phyloP scores from a whole-genome alignment of 495 filamentous ascomycete genomes.

The Penicillium lividum region DNA sequence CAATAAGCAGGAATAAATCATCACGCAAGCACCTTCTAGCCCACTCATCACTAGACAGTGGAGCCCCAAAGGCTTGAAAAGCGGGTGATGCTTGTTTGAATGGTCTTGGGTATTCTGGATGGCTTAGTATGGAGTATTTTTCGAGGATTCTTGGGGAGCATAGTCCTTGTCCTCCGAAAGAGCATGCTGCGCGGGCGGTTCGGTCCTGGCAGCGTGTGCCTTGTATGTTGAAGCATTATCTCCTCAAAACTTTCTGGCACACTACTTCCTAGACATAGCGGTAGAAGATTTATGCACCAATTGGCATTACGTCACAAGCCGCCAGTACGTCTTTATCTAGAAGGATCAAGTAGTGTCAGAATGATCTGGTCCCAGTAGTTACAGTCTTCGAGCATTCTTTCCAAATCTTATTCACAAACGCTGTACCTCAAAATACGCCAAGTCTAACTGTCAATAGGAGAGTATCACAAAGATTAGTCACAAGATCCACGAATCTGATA shows the following conservation, averaged over 20 bases:
- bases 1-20: neutral
- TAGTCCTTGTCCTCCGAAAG: constrained; percentile 52
- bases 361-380: no score
- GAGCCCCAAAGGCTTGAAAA: constrained; percentile 1
- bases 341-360: no score
- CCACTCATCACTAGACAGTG: neutral
- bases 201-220: constrained; percentile 53
- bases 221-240: constrained; percentile 14
- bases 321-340: no score
- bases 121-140: constrained; percentile 75
- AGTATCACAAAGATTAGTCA: neutral
- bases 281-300: no score
- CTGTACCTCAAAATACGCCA: neutral
- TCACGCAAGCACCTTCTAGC: neutral
- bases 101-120: constrained; percentile 64
- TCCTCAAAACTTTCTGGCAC: no score
- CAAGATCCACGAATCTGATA: neutral
- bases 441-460: neutral
- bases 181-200: constrained; percentile 63
- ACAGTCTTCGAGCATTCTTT: neutral
- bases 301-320: no score
- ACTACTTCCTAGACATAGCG: no score
- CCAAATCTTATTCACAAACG: neutral
- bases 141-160: constrained; percentile 58
- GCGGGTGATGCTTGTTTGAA: constrained; percentile 42